Evolutionary conservation across 1,139 yeast species (phyloP), one percentile per base, ranked within the genome.

Genomic region (Candida tetrigidarum): DNA sequence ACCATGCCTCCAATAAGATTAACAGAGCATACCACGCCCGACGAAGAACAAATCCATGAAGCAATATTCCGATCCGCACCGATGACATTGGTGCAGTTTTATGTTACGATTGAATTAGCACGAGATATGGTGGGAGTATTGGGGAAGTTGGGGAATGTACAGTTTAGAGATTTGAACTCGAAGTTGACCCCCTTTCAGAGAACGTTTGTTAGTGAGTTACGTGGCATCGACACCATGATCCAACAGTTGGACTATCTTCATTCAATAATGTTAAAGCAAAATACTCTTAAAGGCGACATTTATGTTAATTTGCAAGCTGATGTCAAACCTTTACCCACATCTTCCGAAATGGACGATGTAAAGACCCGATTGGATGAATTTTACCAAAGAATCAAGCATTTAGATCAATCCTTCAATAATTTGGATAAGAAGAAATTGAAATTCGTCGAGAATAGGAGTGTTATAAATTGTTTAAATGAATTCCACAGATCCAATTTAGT

Each of bases 81-180:
- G 47, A 92, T 93, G 98, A 78, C 91, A 37, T 76, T 92, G 52
- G 91, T 92, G 35, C 98, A 93, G 69, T 80, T 93, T 62, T 93
- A 88, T 65, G 83, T 93, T 43, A 90, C 98, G n/a, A 81, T 85
- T 27, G 99, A 93, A 64, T 81, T 90, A 49, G 88, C 96, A 6
- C 76, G 98, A 51, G 96, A 91, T 50, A 84, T 90, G 49, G 95
- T 91, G 11, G 84, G 86, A 43, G 80, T 85, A 3, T 69, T 93
- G 34, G 99, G 99, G 7, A 82, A 83, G 50, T 69, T 86, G 48
- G 97, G 97, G 1, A 73, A 80, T 44, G 86, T 93, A 23, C 98
- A 95, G 61, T 91, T 95, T 65, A 78, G 97, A 49, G 98, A 93
- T 65, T 75, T 93, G 66, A 93, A 93, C 65, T 74, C 85, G 40